Evolutionary conservation across 2,329 filamentous ascomycete genomes (phyloP).

Genomic region (Hypoxylon sp.): DNA sequence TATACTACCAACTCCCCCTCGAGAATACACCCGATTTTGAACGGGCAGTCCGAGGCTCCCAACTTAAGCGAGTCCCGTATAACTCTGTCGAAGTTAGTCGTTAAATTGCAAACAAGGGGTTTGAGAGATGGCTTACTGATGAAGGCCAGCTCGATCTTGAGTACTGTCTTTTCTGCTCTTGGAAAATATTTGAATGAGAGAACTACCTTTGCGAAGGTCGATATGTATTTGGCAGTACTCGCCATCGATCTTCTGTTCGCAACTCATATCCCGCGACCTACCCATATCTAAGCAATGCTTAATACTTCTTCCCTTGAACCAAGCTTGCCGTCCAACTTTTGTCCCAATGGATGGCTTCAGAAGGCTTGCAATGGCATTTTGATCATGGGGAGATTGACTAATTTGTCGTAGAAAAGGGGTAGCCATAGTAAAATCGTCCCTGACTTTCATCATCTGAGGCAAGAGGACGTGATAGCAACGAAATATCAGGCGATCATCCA

Average conservation of each 20-base stretch:
- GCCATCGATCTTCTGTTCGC: slow-evolving; percentile 87
- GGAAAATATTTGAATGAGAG: slow-evolving; percentile 84
- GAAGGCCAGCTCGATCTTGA: slow-evolving; percentile 73
- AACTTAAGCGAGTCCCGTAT: slow-evolving; percentile 77
- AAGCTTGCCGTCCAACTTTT: slow-evolving; percentile 75
- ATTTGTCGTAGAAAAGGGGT: slow-evolving; percentile 65
- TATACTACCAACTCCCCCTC: slow-evolving; percentile 89
- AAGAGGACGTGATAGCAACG: slow-evolving; percentile 77
- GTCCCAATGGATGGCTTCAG: slow-evolving; percentile 70
- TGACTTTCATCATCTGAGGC: slow-evolving; percentile 77
- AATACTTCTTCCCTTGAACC: slow-evolving; percentile 77
- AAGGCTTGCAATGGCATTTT: slow-evolving; percentile 47
- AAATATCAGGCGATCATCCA: slow-evolving; percentile 72
- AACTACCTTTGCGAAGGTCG: slow-evolving; percentile 69
- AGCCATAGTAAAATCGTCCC: slow-evolving; percentile 76
- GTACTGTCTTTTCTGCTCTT: slow-evolving; percentile 95
- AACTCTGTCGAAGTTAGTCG: slow-evolving; percentile 56
- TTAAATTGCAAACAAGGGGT: background rate
- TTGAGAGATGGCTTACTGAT: slow-evolving; percentile 59
- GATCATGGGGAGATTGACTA: slow-evolving; percentile 42
- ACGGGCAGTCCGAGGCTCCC: slow-evolving; percentile 68
- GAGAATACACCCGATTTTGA: slow-evolving; percentile 79
- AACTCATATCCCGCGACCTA: slow-evolving; percentile 73
- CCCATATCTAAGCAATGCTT: slow-evolving; percentile 80
- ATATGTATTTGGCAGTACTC: slow-evolving; percentile 94